Evolutionary conservation across 2,329 filamentous ascomycete species (phyloP), one percentile per base, ranked within the genome.

Genomic region (Septoria linicola): DNA sequence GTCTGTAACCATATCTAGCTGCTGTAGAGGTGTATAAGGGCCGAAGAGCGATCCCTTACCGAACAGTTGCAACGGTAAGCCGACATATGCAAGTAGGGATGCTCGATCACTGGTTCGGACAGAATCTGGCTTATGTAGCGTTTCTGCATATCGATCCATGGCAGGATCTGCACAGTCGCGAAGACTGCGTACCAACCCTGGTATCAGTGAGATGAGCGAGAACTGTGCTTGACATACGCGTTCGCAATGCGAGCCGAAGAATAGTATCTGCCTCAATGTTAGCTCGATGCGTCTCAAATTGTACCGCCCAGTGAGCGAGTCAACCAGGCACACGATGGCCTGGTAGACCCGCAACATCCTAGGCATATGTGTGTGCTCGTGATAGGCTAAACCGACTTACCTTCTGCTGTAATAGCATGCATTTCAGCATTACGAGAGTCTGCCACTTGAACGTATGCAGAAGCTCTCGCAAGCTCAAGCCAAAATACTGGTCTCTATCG

Each of bases 191-290:
- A 97, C 84, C 51, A 99, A 81, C 53, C 91, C 90, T 40, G 93
- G 93, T 74, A 99, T 95, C 65, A 99, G 78, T 46, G 92, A 96
- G 62, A 99, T 86, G 39, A 99, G 80, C 36, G 92, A 93, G 74
- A 97, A 99, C 70, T 99, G 93, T 73, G 96, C 91, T 88, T 97
- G 95, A 80, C 93, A 99, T 61, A 99, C 76, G 59, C 88, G 82
- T 71, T 99, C 93, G 71, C 93, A 97, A 63, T 90, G 84, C n/a
- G 92, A 90, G 56, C 93, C 91, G 65, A 97, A 99, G 75, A 99
- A 97, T 47, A 99, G 84, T 87, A 97, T 97, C 91, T 96, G 61
- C 30, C 25, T 8, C n/a, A 13, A 13, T 20, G 53, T 61, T 43
- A 61, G 52, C 23, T 39, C 8, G 16, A 6, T 4, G 34, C 34